A percentile compares a stretch with the other conserved stretches of the same genome.
Conservation (phyloP, 306 rosid genomes). For the Cucurbita ficifolia region DNA sequence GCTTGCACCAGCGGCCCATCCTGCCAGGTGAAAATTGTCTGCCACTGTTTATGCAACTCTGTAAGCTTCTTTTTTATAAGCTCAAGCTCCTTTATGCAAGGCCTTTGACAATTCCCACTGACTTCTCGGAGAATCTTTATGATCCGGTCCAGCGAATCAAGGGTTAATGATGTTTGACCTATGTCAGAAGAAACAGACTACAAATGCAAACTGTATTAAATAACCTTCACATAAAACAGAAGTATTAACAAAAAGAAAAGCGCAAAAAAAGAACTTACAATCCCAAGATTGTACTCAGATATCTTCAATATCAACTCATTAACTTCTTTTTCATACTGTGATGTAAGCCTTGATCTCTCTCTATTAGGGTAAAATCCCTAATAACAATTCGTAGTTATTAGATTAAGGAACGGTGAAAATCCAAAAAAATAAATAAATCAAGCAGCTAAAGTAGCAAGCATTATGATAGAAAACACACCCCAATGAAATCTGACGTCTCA, state of each 20-base stretch:
- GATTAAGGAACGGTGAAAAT: slow-evolving; percentile 2
- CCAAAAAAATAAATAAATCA: not conserved
- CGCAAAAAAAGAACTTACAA: slow-evolving; percentile 26
- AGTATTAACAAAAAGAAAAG: not conserved
- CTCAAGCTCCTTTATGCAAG: slow-evolving; percentile 23
- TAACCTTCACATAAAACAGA: not conserved
- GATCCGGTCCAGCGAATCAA: slow-evolving; percentile 30
- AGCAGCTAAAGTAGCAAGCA: not conserved
- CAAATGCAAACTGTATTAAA: slow-evolving; percentile 6
- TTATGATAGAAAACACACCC: slow-evolving; percentile 43
- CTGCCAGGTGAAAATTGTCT: slow-evolving; percentile 76
- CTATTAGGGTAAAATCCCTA: slow-evolving; percentile 79
- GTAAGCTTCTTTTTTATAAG: slow-evolving; percentile 26
- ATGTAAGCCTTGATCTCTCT: slow-evolving; percentile 54
- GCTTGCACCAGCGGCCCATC: slow-evolving; percentile 91
- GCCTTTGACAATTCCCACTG: slow-evolving; percentile 13
- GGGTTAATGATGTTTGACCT: slow-evolving; percentile 41
- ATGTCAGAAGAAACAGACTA: slow-evolving; percentile 61
- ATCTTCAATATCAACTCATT: slow-evolving; percentile 36
- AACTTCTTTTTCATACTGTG: slow-evolving; percentile 31
- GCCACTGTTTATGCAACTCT: slow-evolving; percentile 65
- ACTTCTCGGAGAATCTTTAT: slow-evolving; percentile 31
- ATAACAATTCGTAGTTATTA: not conserved
- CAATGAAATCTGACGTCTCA: slow-evolving; percentile 91
- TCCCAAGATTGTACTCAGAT: slow-evolving; percentile 20